phyloP scores from a whole-genome alignment of 2,329 filamentous ascomycete species.

The Fusarium nematophilum region DNA sequence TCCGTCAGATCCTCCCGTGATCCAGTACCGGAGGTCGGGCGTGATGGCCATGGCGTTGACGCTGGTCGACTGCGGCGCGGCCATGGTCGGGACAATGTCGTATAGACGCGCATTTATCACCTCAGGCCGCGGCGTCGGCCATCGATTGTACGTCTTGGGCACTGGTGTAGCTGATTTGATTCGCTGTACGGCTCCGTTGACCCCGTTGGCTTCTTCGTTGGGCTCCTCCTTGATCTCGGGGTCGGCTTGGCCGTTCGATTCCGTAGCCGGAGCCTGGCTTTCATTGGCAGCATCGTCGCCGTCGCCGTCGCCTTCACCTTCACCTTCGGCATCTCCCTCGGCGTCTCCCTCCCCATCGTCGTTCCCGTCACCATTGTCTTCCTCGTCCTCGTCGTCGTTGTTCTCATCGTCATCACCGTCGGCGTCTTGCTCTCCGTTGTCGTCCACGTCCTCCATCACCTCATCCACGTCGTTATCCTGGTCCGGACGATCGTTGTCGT shows the following conservation, averaged over 20 bases:
- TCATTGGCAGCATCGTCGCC: slow-evolving; percentile 52
- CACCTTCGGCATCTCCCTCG: slow-evolving; percentile 55
- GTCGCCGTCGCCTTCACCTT: slow-evolving; percentile 56
- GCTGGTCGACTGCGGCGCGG: slow-evolving; percentile 93
- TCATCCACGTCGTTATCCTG: slow-evolving; percentile 63
- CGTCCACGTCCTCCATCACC: slow-evolving; percentile 64
- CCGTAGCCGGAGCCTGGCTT: slow-evolving; percentile 40
- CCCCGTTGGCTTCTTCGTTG: slow-evolving; percentile 50
- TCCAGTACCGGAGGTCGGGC: slow-evolving; percentile 93
- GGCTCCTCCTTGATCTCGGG: slow-evolving; percentile 48
- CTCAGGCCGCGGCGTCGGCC: slow-evolving; percentile 77
- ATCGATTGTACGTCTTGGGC: slow-evolving; percentile 46
- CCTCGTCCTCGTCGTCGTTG: slow-evolving; percentile 50
- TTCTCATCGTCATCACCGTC: slow-evolving; percentile 49
- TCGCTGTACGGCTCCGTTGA: slow-evolving; percentile 32
- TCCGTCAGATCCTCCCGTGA: slow-evolving; percentile 92
- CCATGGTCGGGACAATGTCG: slow-evolving; percentile 97
- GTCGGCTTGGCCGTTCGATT: slow-evolving; percentile 51
- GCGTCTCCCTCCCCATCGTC: slow-evolving; percentile 52
- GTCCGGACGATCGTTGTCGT: slow-evolving; percentile 45
- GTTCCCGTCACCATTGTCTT: slow-evolving; percentile 50
- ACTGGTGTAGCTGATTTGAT: slow-evolving; percentile 46
- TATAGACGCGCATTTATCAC: slow-evolving; percentile 84
- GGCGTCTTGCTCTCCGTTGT: slow-evolving; percentile 53
- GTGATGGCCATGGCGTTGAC: slow-evolving; percentile 94